Base-by-base conservation (phyloP, 225 moss, liverwort and hornwort genomes). In the Sphagnum tenellum region DNA sequence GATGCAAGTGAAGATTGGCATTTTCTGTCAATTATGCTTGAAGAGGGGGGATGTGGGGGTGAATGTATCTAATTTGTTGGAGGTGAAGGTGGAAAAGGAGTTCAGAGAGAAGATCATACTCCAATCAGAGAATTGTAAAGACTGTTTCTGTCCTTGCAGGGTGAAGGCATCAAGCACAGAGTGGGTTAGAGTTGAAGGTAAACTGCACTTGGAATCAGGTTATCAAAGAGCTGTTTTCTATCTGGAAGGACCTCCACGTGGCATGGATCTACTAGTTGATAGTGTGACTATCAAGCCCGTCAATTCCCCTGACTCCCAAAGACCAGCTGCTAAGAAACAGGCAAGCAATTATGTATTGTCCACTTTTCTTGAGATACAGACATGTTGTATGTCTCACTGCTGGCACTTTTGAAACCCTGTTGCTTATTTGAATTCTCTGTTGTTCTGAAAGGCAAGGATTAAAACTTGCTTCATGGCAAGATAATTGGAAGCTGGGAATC, bases 171-270 rank as follows among this genome's bases (percentile, higher is more conserved):
- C 81, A 50, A 76, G 78, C 49, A 76, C 75, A 63, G 70, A 81
- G 73, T 95, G 94, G 94, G 78, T 75, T 63, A 54, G 59, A 14
- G 78, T 95, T 52, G 74, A 83, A 65, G 89, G 91, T 44, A 91
- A 88, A 64, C 53, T 95, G 49, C 83, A 80, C 50, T 50, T 91
- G 68, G 75, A 75, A 61, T 46, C 78, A 12, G 53, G 66, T 47
- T 75, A 76, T 63, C 70, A 79, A 48, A 89, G 81, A 56, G 79
- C 79, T 50, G 71, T 82, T n/a, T 88, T 95, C 50, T 95, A 91
- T 63, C 72, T 95, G 44, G 91, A 91, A 72, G 91, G 91, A 57
- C 91, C 91, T 58, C 83, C 80, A 3, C 45, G 55, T 69, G 86
- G 79, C 11, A 75, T 91, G 68, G 94, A 91, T 72, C 72, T 95